Conservation (phyloP, 1,284 basidiomycete species). For the Fomitopsis schrenkii region DNA sequence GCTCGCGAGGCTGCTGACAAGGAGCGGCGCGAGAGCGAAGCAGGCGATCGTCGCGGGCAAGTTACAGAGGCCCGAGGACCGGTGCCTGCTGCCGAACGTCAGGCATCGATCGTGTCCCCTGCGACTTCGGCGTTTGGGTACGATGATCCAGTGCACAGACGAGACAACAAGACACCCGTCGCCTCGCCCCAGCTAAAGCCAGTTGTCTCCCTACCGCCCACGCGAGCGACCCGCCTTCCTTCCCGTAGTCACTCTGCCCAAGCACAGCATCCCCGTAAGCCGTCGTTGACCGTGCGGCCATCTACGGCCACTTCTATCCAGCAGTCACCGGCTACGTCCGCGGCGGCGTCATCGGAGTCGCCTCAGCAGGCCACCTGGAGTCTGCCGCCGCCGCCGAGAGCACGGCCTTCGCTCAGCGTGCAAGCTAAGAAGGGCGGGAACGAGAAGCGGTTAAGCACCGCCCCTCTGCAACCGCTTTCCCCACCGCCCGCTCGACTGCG, state of each 20-base stretch:
- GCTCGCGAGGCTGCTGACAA: neutral
- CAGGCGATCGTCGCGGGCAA: conserved; percentile 11
- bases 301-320: conserved; percentile 23
- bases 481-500: conserved; percentile 30
- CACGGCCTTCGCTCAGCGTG: conserved; percentile 18
- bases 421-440: conserved; percentile 11
- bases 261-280: conserved; percentile 9
- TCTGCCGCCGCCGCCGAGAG: conserved; percentile 36
- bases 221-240: conserved; percentile 9
- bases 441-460: conserved; percentile 27
- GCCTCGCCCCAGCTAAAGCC: neutral
- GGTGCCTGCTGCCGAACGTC: conserved; percentile 14
- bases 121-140: conserved; percentile 22
- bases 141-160: neutral
- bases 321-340: conserved; percentile 16
- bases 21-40: conserved; percentile 15
- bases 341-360: conserved; percentile 16
- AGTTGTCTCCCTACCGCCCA: neutral
- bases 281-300: conserved; percentile 18
- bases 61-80: conserved; percentile 8
- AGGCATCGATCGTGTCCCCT: conserved; percentile 21
- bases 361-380: conserved; percentile 16
- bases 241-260: conserved; percentile 17
- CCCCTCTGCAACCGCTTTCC: conserved; percentile 32
- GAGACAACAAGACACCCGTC: neutral